Percentiles rank a stretch among this genome's conserved stretches.
Evolutionary conservation across 106 monocot genomes (phyloP).

Genomic region (Dendrobium huoshanense): DNA sequence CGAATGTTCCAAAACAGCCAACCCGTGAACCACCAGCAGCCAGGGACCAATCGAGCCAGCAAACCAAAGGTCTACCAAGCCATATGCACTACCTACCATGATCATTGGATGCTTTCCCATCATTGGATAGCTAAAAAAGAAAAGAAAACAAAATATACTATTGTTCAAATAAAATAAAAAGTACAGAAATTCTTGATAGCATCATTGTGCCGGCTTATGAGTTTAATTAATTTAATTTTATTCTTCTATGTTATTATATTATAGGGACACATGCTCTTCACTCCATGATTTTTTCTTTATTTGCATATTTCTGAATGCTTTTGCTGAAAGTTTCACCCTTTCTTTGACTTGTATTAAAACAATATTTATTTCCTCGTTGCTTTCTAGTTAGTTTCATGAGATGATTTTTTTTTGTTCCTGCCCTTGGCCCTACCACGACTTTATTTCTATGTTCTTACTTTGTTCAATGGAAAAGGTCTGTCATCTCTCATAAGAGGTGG

Average conservation of each 20-base stretch:
- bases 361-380: neutral
- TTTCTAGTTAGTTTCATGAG: neutral
- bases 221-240: neutral
- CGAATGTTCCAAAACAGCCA: too few species aligned
- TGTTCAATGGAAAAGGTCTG: neutral
- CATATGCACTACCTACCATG: too few species aligned
- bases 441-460: neutral
- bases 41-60: too few species aligned
- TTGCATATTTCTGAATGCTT: neutral
- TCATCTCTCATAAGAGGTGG: neutral
- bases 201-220: neutral
- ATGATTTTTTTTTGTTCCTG: neutral
- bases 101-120: too few species aligned
- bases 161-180: too few species aligned
- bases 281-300: neutral
- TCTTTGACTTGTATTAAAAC: neutral
- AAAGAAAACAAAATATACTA: too few species aligned
- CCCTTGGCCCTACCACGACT: neutral
- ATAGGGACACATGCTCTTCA: neutral
- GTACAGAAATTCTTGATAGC: too few species aligned
- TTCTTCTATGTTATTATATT: neutral
- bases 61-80: too few species aligned
- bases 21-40: too few species aligned
- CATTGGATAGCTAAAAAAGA: too few species aligned
- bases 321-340: neutral